Evolutionary conservation across 1,284 basidiomycete genomes (phyloP).

Genomic region (Anthracocystis walkeri): DNA sequence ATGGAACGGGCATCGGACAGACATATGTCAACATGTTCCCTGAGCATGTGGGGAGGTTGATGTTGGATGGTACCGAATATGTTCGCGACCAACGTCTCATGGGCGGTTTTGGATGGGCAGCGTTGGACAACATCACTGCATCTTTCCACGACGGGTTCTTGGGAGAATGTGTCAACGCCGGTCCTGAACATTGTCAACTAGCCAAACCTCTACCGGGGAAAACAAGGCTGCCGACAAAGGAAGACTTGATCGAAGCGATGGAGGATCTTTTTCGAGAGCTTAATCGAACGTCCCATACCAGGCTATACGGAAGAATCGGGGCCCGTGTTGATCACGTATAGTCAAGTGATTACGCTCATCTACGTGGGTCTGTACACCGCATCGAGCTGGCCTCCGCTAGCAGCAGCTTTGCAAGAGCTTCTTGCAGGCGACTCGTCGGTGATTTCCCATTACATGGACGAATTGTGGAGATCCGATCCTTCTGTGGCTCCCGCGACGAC

Average conservation of each 20-base stretch:
- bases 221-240: neutral
- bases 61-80: conserved; percentile 44
- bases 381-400: conserved; percentile 24
- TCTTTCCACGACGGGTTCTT: conserved; percentile 44
- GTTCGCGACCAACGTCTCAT: conserved; percentile 33
- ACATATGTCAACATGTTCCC: conserved; percentile 52
- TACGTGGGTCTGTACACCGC: conserved; percentile 31
- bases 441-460: conserved; percentile 20
- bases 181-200: conserved; percentile 29
- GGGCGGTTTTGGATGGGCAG: conserved; percentile 37
- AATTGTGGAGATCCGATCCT: conserved; percentile 43
- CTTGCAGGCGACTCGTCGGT: conserved; percentile 28
- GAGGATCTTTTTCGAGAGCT: conserved; percentile 22
- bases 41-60: conserved; percentile 23
- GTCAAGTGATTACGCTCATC: conserved; percentile 27
- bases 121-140: conserved; percentile 46
- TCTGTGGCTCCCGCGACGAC: neutral
- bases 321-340: conserved; percentile 39
- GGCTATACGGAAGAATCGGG: conserved; percentile 22
- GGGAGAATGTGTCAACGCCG: conserved; percentile 46
- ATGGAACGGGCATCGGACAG: conserved; percentile 47
- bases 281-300: conserved; percentile 27
- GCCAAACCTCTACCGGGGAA: conserved; percentile 12
- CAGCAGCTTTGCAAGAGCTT: conserved; percentile 23
- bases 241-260: conserved; percentile 15